Base-by-base conservation (phyloP, 73 alveolate genomes). In the Symbiodinium natans region DNA sequence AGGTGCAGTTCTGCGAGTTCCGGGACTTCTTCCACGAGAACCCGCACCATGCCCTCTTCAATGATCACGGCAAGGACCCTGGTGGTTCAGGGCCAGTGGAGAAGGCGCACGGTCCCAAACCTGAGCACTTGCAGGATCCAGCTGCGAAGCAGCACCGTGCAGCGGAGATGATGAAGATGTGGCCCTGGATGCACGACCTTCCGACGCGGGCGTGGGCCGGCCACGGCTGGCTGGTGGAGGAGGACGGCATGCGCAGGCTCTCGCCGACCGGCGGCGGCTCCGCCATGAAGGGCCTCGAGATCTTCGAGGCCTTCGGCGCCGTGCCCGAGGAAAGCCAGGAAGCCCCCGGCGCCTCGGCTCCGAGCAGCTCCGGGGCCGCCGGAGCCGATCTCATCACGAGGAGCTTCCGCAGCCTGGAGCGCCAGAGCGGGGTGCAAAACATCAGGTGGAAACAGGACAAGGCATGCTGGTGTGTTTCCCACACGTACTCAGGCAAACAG, bases 131-230 rank as follows among this genome's bases (percentile, higher is more conserved):
- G n/a, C 17, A 29, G 71, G 23, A 29, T 29, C 23, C 71, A 0
- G 23, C 71, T 29, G 71, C n/a, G n/a, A 80, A 31, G 59, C 41
- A 52, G 71, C 71, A 52, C 63, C 90, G 90, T 19, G 90, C 63
- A 15, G 34, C 41, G 59, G 90, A 82, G 38, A 21, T 33, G 39
- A 82, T 82, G 90, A 82, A 82, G 90, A 82, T 82, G 90, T 82
- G 90, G 90, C 90, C 90, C 7, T 82, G 90, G 90, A 82, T 82
- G 90, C 39, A 68, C 41, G 90, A 82, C 42, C 63, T 82, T 29
- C 90, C 90, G 0, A 82, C 41, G 25, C 41, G 39, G 9, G 33
- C 41, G 25, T 82, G 90, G 90, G 90, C 90, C 29, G 90, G 90
- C 41, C 59, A 52, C 27, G 90, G 90, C 63, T 82, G 90, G 90